A percentile compares a stretch with the other conserved stretches of the same genome.
These are phyloP conservation scores for Xerocomellus intermedius DNA, from an alignment of 768 basidiomycete species.

Conservation along the genomic window DNA sequence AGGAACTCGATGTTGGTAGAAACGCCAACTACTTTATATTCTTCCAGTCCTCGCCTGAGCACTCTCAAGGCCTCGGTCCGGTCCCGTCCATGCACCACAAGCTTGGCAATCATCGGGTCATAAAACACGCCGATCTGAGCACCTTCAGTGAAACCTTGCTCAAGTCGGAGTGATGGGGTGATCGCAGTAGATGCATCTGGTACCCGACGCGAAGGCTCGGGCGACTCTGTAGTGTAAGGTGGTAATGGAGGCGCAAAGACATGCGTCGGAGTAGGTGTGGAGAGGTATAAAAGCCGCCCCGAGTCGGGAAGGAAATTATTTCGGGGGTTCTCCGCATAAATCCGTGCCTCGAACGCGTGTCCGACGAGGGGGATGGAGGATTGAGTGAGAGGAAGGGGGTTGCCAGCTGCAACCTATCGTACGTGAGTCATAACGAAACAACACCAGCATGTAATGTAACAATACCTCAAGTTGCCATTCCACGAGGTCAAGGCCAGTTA, in stretches of 20 bases:
- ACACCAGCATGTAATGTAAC: neutral
- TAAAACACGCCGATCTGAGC: slow-evolving; percentile 85
- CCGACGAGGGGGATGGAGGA: slow-evolving; percentile 81
- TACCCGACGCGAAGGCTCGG: slow-evolving; percentile 22
- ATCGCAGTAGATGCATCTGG: slow-evolving; percentile 28
- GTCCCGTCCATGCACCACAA: slow-evolving; percentile 85
- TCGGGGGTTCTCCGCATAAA: slow-evolving; percentile 93
- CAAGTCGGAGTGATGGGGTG: slow-evolving; percentile 73
- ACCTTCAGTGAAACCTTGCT: slow-evolving; percentile 83
- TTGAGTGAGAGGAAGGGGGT: slow-evolving; percentile 77
- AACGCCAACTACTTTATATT: slow-evolving; percentile 89
- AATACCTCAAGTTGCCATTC: slow-evolving; percentile 89
- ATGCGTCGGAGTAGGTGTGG: slow-evolving; percentile 73
- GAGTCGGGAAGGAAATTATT: slow-evolving; percentile 94
- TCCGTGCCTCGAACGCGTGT: slow-evolving; percentile 92
- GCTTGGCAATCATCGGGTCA: slow-evolving; percentile 90
- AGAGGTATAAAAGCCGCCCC: slow-evolving; percentile 75
- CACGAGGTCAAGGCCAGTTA: slow-evolving; percentile 90
- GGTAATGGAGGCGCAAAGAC: slow-evolving; percentile 53
- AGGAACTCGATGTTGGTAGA: slow-evolving; percentile 92
- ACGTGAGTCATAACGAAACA: neutral
- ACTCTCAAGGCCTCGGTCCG: slow-evolving; percentile 81
- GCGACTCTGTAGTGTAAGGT: slow-evolving; percentile 28
- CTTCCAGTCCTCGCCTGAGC: slow-evolving; percentile 75
- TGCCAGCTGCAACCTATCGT: slow-evolving; percentile 79